Evolutionary conservation across 176 grass and related monocot species (phyloP).

Genomic region (Musa schizocarpa): DNA sequence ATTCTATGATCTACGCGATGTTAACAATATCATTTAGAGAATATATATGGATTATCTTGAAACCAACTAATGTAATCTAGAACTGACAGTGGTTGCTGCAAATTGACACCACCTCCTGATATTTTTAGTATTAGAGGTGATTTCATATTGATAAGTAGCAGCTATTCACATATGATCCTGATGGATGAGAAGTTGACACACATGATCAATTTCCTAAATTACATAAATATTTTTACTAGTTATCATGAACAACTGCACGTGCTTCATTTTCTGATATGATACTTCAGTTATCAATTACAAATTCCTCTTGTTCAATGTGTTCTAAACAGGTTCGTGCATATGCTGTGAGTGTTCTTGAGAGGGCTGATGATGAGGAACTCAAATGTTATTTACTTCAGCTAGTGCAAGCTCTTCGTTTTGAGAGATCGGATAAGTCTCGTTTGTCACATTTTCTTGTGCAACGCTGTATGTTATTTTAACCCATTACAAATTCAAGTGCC

Average conservation of each 20-base stretch:
- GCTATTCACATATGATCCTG: background rate
- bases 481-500: constrained; percentile 4
- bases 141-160: background rate
- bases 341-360: constrained; percentile 88
- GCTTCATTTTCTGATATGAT: background rate
- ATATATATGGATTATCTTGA: too few relatives aligned
- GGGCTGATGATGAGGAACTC: constrained; percentile 92
- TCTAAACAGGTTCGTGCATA: constrained; percentile 69
- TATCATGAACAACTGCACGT: background rate
- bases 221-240: background rate
- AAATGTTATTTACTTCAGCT: constrained; percentile 95
- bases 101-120: too few relatives aligned
- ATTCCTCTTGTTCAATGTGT: constrained; percentile 20
- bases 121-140: background rate
- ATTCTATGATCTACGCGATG: too few relatives aligned
- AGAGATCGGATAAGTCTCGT: constrained; percentile 88
- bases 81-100: too few relatives aligned
- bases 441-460: constrained; percentile 85
- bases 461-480: constrained; percentile 43
- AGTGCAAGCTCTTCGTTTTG: constrained; percentile 98
- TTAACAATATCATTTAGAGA: too few relatives aligned
- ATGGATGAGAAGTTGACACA: background rate
- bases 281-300: background rate
- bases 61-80: too few relatives aligned
- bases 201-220: background rate